A percentile compares a stretch with the other conserved stretches of the same genome.
phyloP scores from a whole-genome alignment of 371 early-diverging fungal species.

The Rhizomucor pusillus region DNA sequence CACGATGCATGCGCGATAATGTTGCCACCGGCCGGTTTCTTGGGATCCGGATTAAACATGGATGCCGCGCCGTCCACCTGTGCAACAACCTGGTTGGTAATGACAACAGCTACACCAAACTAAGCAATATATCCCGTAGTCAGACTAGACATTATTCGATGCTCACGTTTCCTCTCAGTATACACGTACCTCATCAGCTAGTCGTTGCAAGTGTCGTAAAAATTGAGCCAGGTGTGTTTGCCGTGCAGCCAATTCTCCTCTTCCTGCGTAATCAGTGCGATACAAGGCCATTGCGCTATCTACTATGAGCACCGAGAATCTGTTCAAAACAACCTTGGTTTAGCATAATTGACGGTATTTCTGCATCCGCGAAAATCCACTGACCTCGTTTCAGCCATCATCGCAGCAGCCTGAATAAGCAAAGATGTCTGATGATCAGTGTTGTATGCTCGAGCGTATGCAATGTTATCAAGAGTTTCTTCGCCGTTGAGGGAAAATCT shows the following conservation, averaged over 20 bases:
- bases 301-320: slow-evolving; percentile 90
- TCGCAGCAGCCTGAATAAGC: slow-evolving; percentile 90
- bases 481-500: slow-evolving; percentile 82
- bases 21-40: slow-evolving; percentile 98
- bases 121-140: not conserved
- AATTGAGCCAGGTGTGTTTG: slow-evolving; percentile 98
- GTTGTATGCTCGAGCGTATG: slow-evolving; percentile 97
- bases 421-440: slow-evolving; percentile 97
- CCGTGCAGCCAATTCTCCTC: slow-evolving; percentile 97
- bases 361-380: not conserved
- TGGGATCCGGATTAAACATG: slow-evolving; percentile 94
- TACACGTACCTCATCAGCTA: slow-evolving; percentile 93
- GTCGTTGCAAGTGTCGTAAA: slow-evolving; percentile 82
- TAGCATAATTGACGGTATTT: not conserved
- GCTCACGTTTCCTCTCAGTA: not conserved
- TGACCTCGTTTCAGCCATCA: slow-evolving; percentile 90
- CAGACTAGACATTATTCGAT: not conserved
- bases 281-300: slow-evolving; percentile 98
- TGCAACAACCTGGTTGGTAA: slow-evolving; percentile 99
- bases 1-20: slow-evolving; percentile 98
- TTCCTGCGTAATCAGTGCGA: slow-evolving; percentile 97
- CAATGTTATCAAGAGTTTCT: slow-evolving; percentile 94
- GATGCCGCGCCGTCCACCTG: slow-evolving; percentile 93
- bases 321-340: not conserved
- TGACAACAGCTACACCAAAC: slow-evolving; percentile 64